Conservation (phyloP, 768 basidiomycete genomes). For the Lactarius sp. region DNA sequence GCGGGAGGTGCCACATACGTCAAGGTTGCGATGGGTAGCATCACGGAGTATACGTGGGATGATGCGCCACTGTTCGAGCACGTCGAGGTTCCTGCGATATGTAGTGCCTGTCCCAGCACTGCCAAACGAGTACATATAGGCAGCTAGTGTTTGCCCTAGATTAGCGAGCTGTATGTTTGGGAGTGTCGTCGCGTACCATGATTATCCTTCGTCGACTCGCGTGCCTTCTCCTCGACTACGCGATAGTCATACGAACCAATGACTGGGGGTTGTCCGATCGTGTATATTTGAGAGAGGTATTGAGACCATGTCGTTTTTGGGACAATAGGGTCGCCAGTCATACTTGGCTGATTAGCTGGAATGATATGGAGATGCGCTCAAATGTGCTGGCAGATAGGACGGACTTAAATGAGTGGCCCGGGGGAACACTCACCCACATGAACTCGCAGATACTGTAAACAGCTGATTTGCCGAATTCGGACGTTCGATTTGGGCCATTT, state of each 20-base stretch:
- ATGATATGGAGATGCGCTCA: background rate
- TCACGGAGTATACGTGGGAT: slow-evolving; percentile 76
- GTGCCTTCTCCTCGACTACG: slow-evolving; percentile 62
- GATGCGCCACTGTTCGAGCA: slow-evolving; percentile 64
- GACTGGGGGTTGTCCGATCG: background rate
- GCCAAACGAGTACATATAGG: slow-evolving; percentile 73
- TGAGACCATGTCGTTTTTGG: slow-evolving; percentile 15
- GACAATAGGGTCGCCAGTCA: background rate
- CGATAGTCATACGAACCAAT: slow-evolving; percentile 58
- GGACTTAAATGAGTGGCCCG: no score
- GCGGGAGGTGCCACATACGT: slow-evolving; percentile 38
- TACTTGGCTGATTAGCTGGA: background rate
- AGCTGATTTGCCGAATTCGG: no score
- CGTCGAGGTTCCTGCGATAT: slow-evolving; percentile 57
- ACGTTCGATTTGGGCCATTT: no score
- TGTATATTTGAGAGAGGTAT: slow-evolving; percentile 3
- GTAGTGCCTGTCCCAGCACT: slow-evolving; percentile 72
- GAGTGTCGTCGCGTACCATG: slow-evolving; percentile 38
- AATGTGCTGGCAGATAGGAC: no score
- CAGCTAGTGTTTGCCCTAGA: slow-evolving; percentile 36
- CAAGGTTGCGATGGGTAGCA: slow-evolving; percentile 51
- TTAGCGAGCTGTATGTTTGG: background rate
- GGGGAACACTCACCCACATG: no score
- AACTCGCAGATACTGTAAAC: no score
- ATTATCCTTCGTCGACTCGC: slow-evolving; percentile 54